Conservation (phyloP, 345 rosid species). For the Eucalyptus cloeziana region DNA sequence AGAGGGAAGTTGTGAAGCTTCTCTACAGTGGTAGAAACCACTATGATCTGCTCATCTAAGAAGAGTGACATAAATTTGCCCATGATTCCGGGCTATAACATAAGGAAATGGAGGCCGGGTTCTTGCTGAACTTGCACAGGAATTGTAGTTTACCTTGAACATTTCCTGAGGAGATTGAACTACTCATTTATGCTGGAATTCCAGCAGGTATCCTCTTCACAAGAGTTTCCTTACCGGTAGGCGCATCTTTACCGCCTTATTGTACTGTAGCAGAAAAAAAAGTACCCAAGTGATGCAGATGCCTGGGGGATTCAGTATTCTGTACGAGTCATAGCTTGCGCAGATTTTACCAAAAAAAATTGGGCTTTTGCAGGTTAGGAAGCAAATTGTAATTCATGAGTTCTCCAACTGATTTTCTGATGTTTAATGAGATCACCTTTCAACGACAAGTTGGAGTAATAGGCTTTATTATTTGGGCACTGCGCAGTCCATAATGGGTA, state of each 20-base stretch:
- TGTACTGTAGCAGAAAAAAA: not conserved
- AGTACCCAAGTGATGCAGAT: not conserved
- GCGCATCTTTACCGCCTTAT: not conserved
- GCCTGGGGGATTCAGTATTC: not conserved
- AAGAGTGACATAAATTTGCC: not conserved
- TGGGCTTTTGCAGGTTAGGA: not conserved
- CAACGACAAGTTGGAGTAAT: not conserved
- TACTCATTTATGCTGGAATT: not conserved
- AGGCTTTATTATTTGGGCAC: not conserved
- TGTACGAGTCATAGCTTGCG: not conserved
- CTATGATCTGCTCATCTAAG: constrained; percentile 63
- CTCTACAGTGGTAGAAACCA: constrained; percentile 80
- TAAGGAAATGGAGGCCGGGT: not conserved
- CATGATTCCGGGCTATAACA: not conserved
- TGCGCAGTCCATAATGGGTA: not conserved
- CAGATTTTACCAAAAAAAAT: not conserved
- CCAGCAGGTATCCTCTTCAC: not conserved
- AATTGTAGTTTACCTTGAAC: not conserved
- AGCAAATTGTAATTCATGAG: not conserved
- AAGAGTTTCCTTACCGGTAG: not conserved
- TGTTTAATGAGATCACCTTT: not conserved
- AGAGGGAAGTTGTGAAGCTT: constrained; percentile 65
- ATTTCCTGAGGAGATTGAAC: not conserved
- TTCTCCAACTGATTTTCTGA: not conserved
- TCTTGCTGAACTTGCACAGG: not conserved